phyloP scores from a whole-genome alignment of 805 yeast species.

The Pichia sporocuriosa region DNA sequence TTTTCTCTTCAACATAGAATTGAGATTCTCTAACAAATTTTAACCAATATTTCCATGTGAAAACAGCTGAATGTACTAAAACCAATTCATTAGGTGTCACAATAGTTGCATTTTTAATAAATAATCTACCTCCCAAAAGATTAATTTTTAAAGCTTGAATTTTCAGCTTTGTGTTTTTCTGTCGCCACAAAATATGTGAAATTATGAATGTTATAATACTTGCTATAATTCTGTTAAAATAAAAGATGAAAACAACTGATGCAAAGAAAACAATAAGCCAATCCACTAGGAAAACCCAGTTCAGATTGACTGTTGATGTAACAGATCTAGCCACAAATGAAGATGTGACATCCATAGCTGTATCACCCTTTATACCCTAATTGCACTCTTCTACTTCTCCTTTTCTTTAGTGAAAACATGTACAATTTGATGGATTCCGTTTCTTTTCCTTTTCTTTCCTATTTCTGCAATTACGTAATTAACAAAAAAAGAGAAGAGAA shows the following conservation, averaged over 20 bases:
- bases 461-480: too few species aligned
- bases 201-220: constrained; percentile 44
- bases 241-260: constrained; percentile 60
- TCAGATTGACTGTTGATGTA: constrained; percentile 23
- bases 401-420: too few species aligned
- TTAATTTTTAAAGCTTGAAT: constrained; percentile 73
- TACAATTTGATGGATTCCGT: too few species aligned
- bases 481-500: too few species aligned
- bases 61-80: constrained; percentile 59
- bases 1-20: constrained; percentile 22
- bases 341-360: constrained; percentile 23
- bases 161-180: constrained; percentile 48
- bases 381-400: too few species aligned
- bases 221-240: constrained; percentile 69
- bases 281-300: constrained; percentile 77
- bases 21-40: constrained; percentile 36
- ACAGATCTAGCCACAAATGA: constrained; percentile 24
- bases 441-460: too few species aligned
- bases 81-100: constrained; percentile 70
- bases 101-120: constrained; percentile 67
- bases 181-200: constrained; percentile 57
- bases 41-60: constrained; percentile 94
- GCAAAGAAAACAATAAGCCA: constrained; percentile 69
- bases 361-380: too few species aligned
- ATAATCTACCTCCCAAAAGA: constrained; percentile 73